A percentile compares a stretch with the other conserved stretches of the same genome.
Conservation (phyloP, 495 filamentous ascomycete species). For the Penicillium malachiteum region DNA sequence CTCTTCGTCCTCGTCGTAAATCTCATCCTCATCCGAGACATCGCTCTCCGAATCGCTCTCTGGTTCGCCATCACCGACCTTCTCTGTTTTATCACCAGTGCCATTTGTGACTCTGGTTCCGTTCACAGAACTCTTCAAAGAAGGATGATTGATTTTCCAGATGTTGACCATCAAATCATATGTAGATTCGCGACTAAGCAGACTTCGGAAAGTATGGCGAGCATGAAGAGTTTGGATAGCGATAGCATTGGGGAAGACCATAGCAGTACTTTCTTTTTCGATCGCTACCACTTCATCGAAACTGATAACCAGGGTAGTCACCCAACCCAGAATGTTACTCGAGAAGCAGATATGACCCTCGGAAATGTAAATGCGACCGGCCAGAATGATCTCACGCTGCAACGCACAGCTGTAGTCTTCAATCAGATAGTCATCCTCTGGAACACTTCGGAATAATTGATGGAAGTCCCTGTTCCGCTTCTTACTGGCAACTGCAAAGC, state of each 20-base stretch:
- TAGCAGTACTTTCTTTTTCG: conserved; percentile 93
- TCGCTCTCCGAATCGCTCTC: conserved; percentile 55
- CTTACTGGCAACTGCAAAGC: conserved; percentile 94
- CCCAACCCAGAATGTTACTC: conserved; percentile 98
- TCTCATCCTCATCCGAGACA: conserved; percentile 63
- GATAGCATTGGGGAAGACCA: conserved; percentile 96
- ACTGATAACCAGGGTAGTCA: conserved; percentile 93
- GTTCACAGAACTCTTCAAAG: conserved; percentile 82
- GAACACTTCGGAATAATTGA: conserved; percentile 88
- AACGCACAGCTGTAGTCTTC: conserved; percentile 98
- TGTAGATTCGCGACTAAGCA: conserved; percentile 90
- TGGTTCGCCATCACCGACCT: conserved; percentile 53
- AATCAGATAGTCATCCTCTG: conserved; percentile 96
- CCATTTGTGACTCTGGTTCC: conserved; percentile 78
- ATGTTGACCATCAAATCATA: conserved; percentile 97
- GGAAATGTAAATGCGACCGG: conserved; percentile 92
- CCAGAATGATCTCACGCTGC: conserved; percentile 92
- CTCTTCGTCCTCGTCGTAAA: conserved; percentile 75
- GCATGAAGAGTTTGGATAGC: conserved; percentile 95
- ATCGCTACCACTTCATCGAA: conserved; percentile 97
- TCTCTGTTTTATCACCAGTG: conserved; percentile 86
- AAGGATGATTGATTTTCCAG: conserved; percentile 94
- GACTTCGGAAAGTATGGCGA: conserved; percentile 91
- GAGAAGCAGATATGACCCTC: conserved; percentile 98
- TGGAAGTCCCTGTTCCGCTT: conserved; percentile 97